A percentile compares a stretch with the other conserved stretches of the same genome.
Conservation (phyloP, 805 yeast genomes). For the Schwanniomyces occidentalis region DNA sequence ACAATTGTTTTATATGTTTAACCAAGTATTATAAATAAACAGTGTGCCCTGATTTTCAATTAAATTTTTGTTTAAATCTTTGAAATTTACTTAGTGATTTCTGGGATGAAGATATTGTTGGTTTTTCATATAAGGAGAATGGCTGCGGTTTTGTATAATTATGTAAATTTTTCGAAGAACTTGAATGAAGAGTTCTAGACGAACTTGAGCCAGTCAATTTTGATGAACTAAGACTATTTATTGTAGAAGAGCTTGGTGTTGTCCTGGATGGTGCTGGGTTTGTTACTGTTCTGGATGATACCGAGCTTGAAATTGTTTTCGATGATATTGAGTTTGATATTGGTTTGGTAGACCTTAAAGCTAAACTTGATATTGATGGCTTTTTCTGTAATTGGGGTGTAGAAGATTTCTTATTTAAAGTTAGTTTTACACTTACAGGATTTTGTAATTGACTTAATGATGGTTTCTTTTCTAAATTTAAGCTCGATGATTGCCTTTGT, state of each 20-base stretch:
- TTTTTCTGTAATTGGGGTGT: slow-evolving; percentile 19
- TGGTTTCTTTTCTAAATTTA: slow-evolving; percentile 9
- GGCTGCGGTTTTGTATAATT: slow-evolving; percentile 28
- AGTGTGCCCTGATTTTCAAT: slow-evolving; percentile 13
- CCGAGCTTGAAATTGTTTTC: no score
- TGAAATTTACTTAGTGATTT: slow-evolving; percentile 37
- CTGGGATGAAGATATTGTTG: slow-evolving; percentile 43
- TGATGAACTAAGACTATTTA: slow-evolving; percentile 9
- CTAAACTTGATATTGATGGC: slow-evolving; percentile 10
- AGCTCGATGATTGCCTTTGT: slow-evolving; percentile 14
- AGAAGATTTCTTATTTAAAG: slow-evolving; percentile 11
- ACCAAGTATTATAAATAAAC: no score
- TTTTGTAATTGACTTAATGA: slow-evolving; percentile 12
- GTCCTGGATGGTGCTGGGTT: neutral
- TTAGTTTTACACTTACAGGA: slow-evolving; percentile 6
- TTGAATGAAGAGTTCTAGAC: slow-evolving; percentile 11
- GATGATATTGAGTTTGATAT: neutral
- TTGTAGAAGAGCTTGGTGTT: neutral
- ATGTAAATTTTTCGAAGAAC: slow-evolving; percentile 8
- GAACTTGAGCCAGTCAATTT: slow-evolving; percentile 4
- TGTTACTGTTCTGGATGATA: neutral
- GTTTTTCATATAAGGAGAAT: slow-evolving; percentile 32
- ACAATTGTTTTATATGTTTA: neutral
- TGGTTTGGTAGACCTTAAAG: neutral
- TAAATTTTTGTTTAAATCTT: slow-evolving; percentile 32